Evolutionary conservation across 2,329 filamentous ascomycete genomes (phyloP), one percentile per base, ranked within the genome.

Genomic region (Alternaria rosae): DNA sequence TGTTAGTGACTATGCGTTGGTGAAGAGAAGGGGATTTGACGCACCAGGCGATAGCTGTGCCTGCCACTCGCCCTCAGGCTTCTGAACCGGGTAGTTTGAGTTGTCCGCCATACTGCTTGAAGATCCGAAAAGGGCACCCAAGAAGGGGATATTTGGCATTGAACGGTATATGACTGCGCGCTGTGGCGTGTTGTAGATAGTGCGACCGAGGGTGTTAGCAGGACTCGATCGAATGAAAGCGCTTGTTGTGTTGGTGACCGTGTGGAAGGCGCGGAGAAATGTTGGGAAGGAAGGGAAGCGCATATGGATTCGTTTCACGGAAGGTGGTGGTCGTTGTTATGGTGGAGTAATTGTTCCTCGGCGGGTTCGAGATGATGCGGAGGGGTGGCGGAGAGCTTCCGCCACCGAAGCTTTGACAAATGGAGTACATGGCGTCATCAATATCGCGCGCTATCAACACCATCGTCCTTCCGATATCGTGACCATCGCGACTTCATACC

Each of bases 61-160:
- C 69, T 89, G 91, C 95, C 95, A 99, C 82, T 98, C 93, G 59
- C 92, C 88, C 21, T 93, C 86, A 41, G 84, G 87, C 80, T 93
- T 92, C 78, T 95, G 82, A 54, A 95, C 88, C n/a, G 95, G 92
- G 72, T 91, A 94, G 44, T 88, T 86, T 85, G 91, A 92, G 56
- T 86, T 86, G 65, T 78, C 78, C 66, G 66, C 79, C 76, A 68
- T 74, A 42, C 70, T 76, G 58, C 83, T 80, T 43, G 81, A 83
- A 54, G 86, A 89, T 57, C 89, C 85, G 74, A 97, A 97, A 2
- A 97, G 82, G 58, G 90, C 88, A 70, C 91, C 85, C 38, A 97
- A 74, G 70, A 97, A 92, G 1, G 93, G 91, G 73, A 97, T 90
- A 2, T 86, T 86, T 55, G 92, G 89, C 88, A 94, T 93, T 71